Conservation (phyloP, 257 asterid species). For the Primulina eburnea region DNA sequence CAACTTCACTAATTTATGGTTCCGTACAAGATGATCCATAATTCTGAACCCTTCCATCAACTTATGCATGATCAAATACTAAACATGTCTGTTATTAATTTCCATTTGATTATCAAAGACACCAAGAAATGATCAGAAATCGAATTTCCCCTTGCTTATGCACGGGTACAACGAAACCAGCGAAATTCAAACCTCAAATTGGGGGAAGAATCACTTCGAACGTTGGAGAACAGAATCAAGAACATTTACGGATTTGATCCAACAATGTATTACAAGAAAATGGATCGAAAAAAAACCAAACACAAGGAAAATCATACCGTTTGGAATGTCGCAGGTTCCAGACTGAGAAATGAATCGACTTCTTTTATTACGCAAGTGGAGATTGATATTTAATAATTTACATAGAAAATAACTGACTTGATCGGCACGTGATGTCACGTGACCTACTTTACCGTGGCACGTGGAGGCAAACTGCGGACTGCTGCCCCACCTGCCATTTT, state of each 20-base stretch:
- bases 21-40: background rate
- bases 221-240: background rate
- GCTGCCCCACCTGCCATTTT: too few relatives aligned
- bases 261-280: background rate
- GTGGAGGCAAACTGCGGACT: too few relatives aligned
- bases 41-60: background rate
- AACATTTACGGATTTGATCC: background rate
- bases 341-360: slow-evolving; percentile 12
- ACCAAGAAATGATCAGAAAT: background rate
- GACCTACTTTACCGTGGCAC: slow-evolving; percentile 2
- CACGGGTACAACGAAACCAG: slow-evolving; percentile 22
- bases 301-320: slow-evolving; percentile 8
- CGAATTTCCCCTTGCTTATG: background rate
- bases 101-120: background rate
- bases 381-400: background rate
- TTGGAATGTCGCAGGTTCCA: slow-evolving; percentile 15
- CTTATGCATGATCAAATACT: background rate
- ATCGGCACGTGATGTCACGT: slow-evolving; percentile 31
- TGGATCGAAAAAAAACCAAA: background rate
- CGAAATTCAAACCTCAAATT: background rate
- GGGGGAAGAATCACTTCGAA: background rate
- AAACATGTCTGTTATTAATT: too few relatives aligned
- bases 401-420: background rate
- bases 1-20: background rate
- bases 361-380: background rate